Evolutionary conservation across 306 rosid species (phyloP).

Genomic region (Cicer yamashitae): DNA sequence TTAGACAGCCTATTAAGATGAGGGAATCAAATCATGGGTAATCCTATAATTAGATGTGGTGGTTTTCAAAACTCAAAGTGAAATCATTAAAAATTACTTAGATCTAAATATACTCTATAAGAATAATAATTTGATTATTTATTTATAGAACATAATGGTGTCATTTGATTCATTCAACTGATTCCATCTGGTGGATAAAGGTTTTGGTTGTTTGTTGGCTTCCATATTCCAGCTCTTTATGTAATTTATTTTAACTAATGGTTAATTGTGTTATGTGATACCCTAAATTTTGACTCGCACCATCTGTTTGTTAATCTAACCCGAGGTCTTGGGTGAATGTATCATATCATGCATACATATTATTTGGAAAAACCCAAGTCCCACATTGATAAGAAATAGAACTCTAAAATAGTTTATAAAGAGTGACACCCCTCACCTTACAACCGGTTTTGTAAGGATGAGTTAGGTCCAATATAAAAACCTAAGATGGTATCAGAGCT

Average conservation of each 20-base stretch:
- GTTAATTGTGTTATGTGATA: background rate
- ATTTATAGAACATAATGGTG: background rate
- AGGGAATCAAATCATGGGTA: background rate
- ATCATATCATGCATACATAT: conserved; percentile 5
- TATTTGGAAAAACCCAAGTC: too few species aligned
- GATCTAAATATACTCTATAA: conserved; percentile 13
- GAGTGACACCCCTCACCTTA: too few species aligned
- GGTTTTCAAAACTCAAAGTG: conserved; percentile 18
- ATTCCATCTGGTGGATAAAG: background rate
- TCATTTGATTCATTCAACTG: conserved; percentile 2
- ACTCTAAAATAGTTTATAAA: too few species aligned
- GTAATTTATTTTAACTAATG: conserved; percentile 12
- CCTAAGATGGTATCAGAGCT: too few species aligned
- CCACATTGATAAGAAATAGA: too few species aligned
- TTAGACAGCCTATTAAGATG: background rate
- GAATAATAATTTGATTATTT: background rate
- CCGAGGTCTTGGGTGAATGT: conserved; percentile 15
- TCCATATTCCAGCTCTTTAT: conserved; percentile 1
- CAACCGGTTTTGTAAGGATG: too few species aligned
- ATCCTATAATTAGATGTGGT: background rate
- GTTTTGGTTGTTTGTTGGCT: conserved; percentile 21
- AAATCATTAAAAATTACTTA: conserved; percentile 4
- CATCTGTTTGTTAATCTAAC: conserved; percentile 9
- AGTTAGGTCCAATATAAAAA: too few species aligned
- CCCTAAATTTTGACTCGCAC: conserved; percentile 16